These are phyloP conservation scores for Omphalotus olearius DNA, from an alignment of 1,284 basidiomycete genomes.

Conservation along the genomic window DNA sequence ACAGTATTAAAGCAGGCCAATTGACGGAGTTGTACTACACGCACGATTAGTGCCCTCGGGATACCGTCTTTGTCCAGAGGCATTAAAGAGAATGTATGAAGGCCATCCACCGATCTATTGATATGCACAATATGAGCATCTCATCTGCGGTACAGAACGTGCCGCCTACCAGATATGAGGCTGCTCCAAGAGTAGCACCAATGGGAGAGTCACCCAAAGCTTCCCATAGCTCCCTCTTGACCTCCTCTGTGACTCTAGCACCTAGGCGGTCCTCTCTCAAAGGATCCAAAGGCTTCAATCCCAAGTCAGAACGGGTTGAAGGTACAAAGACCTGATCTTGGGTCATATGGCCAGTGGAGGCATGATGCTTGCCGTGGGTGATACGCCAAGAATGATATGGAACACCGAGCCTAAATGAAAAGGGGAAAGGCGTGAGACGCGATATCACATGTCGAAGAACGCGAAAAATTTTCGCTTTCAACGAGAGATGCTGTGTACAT, in stretches of 20 bases:
- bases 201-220: conserved; percentile 93
- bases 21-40: conserved; percentile 26
- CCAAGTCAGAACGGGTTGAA: conserved; percentile 73
- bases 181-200: conserved; percentile 62
- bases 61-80: conserved; percentile 87
- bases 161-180: conserved; percentile 65
- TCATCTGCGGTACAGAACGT: conserved; percentile 1
- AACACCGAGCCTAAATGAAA: conserved; percentile 70
- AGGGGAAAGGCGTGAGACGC: conserved; percentile 14
- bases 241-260: conserved; percentile 62
- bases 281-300: conserved; percentile 63
- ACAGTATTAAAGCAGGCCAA: not conserved
- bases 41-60: conserved; percentile 80
- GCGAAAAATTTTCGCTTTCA: not conserved
- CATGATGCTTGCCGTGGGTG: conserved; percentile 95
- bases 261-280: conserved; percentile 68
- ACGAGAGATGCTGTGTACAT: conserved; percentile 23
- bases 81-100: conserved; percentile 81
- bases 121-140: conserved; percentile 1
- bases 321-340: conserved; percentile 98
- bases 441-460: conserved; percentile 25
- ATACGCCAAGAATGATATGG: conserved; percentile 99
- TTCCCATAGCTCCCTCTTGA: conserved; percentile 81
- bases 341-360: conserved; percentile 91
- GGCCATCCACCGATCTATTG: conserved; percentile 81